phyloP scores from a whole-genome alignment of 2,329 filamentous ascomycete genomes.

The Rutstroemia sp. region DNA sequence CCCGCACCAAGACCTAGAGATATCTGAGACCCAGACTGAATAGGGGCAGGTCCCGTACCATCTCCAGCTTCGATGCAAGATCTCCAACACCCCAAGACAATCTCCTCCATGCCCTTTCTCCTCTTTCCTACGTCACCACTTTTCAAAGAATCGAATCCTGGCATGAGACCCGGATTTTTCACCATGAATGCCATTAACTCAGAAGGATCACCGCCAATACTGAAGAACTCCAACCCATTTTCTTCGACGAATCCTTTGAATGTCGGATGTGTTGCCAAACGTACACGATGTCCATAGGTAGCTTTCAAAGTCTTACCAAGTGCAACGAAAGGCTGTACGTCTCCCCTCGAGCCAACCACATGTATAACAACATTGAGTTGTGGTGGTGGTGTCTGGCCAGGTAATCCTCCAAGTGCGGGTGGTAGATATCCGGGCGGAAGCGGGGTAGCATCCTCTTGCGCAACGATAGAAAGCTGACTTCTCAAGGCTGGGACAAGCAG shows the following conservation, averaged over 20 bases:
- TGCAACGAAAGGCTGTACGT: slow-evolving; percentile 70
- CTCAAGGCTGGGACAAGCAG: slow-evolving; percentile 59
- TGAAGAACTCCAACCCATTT: slow-evolving; percentile 68
- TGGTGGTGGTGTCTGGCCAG: slow-evolving; percentile 50
- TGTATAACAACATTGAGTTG: slow-evolving; percentile 65
- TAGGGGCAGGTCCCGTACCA: slow-evolving; percentile 35
- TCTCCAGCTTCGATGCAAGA: slow-evolving; percentile 76
- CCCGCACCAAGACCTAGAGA: slow-evolving; percentile 23
- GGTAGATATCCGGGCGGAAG: slow-evolving; percentile 66
- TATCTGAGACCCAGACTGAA: slow-evolving; percentile 19
- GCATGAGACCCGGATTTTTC: slow-evolving; percentile 80
- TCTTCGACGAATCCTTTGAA: slow-evolving; percentile 64
- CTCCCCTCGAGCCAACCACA: slow-evolving; percentile 66
- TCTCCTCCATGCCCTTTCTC: slow-evolving; percentile 67
- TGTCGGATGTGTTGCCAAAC: slow-evolving; percentile 63
- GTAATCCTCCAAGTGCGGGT: slow-evolving; percentile 59
- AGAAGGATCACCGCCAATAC: slow-evolving; percentile 67
- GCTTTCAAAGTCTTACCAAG: slow-evolving; percentile 58
- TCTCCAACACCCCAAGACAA: slow-evolving; percentile 79
- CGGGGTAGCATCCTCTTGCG: slow-evolving; percentile 39
- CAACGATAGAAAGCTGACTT: slow-evolving; percentile 38
- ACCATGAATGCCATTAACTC: slow-evolving; percentile 88
- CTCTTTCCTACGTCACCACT: slow-evolving; percentile 71
- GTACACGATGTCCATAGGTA: slow-evolving; percentile 62
- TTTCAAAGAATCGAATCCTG: slow-evolving; percentile 67